Percentiles rank a stretch among this genome's conserved stretches.
Conservation (phyloP, 75 land plant species). For the Pinus tabuliformis region DNA sequence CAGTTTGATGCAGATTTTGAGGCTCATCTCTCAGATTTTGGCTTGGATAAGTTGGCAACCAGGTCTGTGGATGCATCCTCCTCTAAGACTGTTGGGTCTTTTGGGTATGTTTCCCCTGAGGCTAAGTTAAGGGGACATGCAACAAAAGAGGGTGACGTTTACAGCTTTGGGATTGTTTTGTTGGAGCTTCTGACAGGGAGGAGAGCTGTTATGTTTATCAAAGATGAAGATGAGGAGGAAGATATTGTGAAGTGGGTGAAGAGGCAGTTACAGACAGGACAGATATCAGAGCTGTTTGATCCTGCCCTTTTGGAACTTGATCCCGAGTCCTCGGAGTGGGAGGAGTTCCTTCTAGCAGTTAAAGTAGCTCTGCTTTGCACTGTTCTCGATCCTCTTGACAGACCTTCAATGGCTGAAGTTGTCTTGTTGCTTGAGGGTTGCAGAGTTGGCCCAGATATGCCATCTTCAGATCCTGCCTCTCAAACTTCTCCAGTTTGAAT, state of each 20-base stretch:
- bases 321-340: conserved; percentile 95
- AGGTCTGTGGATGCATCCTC: conserved; percentile 36
- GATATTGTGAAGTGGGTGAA: conserved; percentile 99
- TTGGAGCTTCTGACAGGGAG: conserved; percentile 89
- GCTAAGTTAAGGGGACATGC: conserved; percentile 58
- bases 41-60: conserved; percentile 63
- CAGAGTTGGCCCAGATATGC: conserved; percentile 79
- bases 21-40: conserved; percentile 93
- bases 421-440: conserved; percentile 99
- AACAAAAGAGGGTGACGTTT: conserved; percentile 78
- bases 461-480: conserved; percentile 72
- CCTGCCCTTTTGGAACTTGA: conserved; percentile 74
- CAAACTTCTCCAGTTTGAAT: conserved; percentile 68
- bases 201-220: conserved; percentile 72
- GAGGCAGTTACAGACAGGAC: conserved; percentile 85
- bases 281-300: conserved; percentile 79
- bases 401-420: conserved; percentile 90
- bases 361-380: conserved; percentile 97
- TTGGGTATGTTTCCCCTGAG: conserved; percentile 85
- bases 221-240: conserved; percentile 45
- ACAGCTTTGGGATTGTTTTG: conserved; percentile 95
- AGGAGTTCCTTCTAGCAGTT: conserved; percentile 90
- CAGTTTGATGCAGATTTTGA: conserved; percentile 98
- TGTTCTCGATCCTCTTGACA: conserved; percentile 78
- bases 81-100: conserved; percentile 31